Base-by-base conservation (phyloP, 2,329 filamentous ascomycete genomes). In the Hymenoscyphus infarciens region DNA sequence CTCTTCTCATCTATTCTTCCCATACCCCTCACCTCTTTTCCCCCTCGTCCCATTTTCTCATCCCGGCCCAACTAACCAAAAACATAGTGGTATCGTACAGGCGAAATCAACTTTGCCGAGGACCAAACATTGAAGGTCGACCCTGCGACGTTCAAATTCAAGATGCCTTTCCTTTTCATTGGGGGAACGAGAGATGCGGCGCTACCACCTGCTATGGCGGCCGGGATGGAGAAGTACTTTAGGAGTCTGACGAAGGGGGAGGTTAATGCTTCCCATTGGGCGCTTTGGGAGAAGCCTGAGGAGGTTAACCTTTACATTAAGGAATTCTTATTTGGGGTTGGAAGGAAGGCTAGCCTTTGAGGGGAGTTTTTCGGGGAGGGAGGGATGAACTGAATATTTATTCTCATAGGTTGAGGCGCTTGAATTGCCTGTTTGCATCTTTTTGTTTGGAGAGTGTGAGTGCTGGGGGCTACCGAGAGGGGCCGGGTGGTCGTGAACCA, bases 221-320 rank as follows among this genome's bases (percentile, higher is more conserved):
- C 76, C 27, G 83, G 84, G 0, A 97, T 97, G 91, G 87, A 87
- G 22, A 79, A 81, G 67, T 78, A 79, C 66, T 85, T 94, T 64
- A 81, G 85, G 31, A 68, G 61, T 56, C 75, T 96, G 71, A 89
- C 84, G 7, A 80, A 82, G 64, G 81, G 78, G 8, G 84, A 90
- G 73, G 87, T 97, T 61, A 76, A 87, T 39, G 82, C 88, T 0
- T 80, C 82, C 19, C 95, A 98, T 76, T 98, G 94, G 94, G 90
- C 88, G 55, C 77, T 96, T 73, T 87, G 86, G 80, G 85, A 97
- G 79, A 84, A 83, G 66, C 82, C 88, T 0, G 83, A 81, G 25
- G 84, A 88, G 69, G 84, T 91, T 2, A 97, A 97, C 75, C 74
- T 73, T 57, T 78, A 87, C 80, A 2, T 79, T 80, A 68, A 76